Evolutionary conservation across 352 stramenopile genomes (phyloP).

Genomic region (Phytophthora podocarpi): DNA sequence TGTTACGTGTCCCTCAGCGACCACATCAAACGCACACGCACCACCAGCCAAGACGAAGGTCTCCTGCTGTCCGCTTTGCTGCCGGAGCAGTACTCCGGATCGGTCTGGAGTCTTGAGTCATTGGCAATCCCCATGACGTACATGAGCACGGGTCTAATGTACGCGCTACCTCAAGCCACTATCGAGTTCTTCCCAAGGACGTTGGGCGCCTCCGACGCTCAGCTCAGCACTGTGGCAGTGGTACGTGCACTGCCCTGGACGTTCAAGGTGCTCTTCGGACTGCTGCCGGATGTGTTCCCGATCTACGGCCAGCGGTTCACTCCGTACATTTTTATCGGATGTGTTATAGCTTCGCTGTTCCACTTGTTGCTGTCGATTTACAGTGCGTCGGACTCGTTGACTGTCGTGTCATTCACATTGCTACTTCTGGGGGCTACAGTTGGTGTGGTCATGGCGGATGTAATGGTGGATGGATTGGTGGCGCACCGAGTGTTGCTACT

Average conservation of each 20-base stretch:
- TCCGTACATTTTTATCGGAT: slow-evolving; percentile 78
- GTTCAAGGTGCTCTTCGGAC: slow-evolving; percentile 80
- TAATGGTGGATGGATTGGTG: slow-evolving; percentile 82
- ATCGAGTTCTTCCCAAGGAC: slow-evolving; percentile 79
- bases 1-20: slow-evolving; percentile 36
- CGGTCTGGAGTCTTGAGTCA: slow-evolving; percentile 56
- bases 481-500: slow-evolving; percentile 57
- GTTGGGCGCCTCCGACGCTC: slow-evolving; percentile 63
- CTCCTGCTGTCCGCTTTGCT: slow-evolving; percentile 24
- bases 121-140: slow-evolving; percentile 81
- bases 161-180: slow-evolving; percentile 69
- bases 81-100: slow-evolving; percentile 31
- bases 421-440: slow-evolving; percentile 73
- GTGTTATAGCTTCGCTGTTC: slow-evolving; percentile 61
- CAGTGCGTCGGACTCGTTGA: slow-evolving; percentile 40
- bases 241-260: slow-evolving; percentile 77
- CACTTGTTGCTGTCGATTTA: slow-evolving; percentile 49
- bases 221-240: slow-evolving; percentile 73
- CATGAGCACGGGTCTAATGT: slow-evolving; percentile 74
- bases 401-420: slow-evolving; percentile 66
- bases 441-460: slow-evolving; percentile 81
- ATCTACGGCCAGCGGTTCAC: slow-evolving; percentile 66
- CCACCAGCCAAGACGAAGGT: slow-evolving; percentile 28
- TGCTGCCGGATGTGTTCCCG: slow-evolving; percentile 70
- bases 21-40: slow-evolving; percentile 27